Evolutionary conservation across 2,329 filamentous ascomycete species (phyloP).

Genomic region (Trichoderma sp.): DNA sequence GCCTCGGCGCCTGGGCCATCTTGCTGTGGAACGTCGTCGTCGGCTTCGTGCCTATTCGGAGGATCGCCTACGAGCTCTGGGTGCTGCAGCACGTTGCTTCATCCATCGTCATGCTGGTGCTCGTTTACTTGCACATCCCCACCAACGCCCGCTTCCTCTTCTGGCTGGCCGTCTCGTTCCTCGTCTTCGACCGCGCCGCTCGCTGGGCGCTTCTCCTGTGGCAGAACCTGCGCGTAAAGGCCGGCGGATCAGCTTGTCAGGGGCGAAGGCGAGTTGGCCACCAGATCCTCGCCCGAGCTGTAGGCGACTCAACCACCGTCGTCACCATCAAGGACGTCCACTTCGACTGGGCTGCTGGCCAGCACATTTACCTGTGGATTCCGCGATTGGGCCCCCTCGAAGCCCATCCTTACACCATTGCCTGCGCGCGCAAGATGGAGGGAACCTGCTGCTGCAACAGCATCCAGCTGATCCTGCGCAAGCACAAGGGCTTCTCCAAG

Average conservation of each 20-base stretch:
- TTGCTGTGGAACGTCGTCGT: constrained; percentile 64
- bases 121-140: constrained; percentile 64
- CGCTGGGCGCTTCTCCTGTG: constrained; percentile 48
- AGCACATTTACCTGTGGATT: constrained; percentile 61
- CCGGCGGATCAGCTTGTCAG: constrained; percentile 43
- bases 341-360: constrained; percentile 58
- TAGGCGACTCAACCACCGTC: constrained; percentile 54
- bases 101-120: constrained; percentile 60
- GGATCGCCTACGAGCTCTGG: constrained; percentile 68
- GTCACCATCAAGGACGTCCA: constrained; percentile 59
- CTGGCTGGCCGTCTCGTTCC: constrained; percentile 63
- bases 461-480: constrained; percentile 57
- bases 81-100: constrained; percentile 65
- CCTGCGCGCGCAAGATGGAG: constrained; percentile 51
- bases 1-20: constrained; percentile 64
- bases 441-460: constrained; percentile 57
- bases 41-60: constrained; percentile 61
- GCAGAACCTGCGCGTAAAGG: constrained; percentile 50
- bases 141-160: constrained; percentile 58
- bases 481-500: constrained; percentile 57
- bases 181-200: constrained; percentile 61
- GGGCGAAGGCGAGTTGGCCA: constrained; percentile 53
- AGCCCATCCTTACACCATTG: constrained; percentile 61
- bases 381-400: constrained; percentile 54
- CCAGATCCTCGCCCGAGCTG: constrained; percentile 46